Base-by-base conservation (phyloP, 1,284 basidiomycete species). In the Porodaedalea pini region DNA sequence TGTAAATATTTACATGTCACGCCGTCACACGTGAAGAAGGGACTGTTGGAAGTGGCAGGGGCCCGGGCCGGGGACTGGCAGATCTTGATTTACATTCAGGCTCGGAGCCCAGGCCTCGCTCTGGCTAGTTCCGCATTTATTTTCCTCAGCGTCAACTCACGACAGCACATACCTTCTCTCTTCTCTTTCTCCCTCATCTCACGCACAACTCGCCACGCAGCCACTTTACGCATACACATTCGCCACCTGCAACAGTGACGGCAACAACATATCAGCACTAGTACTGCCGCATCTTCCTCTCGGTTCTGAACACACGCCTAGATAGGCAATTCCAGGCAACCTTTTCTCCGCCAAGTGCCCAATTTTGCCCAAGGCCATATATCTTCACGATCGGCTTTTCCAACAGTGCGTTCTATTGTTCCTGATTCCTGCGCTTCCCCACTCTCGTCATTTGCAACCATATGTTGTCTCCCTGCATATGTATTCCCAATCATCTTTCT, bases 51-150 rank as follows among this genome's bases (percentile, higher is more conserved):
- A 47, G 45, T 29, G 45, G 45, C 45, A 31, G 45, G 45, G 41
- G 23, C 45, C 45, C 27, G 45, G 45, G 29, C 27, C 45, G 45
- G 19, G 25, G 8, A 4, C 11, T 15, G 45, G 25, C 23, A 47
- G 45, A 47, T 47, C 45, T 47, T 47, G 45, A 47, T 47, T 47
- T 47, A 47, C 45, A 47, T 47, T 47, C 45, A 25, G 2, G 8
- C 8, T 41, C 25, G 44, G 21, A 47, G 45, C 10, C 45, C 29
- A 47, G 45, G 13, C 45, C 45, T 41, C 40, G 13, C 27, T 25
- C 13, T 15, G 45, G 45, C 40, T 17, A 17, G 13, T 41, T 41
- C 32, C 32, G 32, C 32, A 34, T 34, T 34, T 34, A 34, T 34
- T 34, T 34, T 13, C 7, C 6, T 6, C 32, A 34, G 13, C 32